Evolutionary conservation across 2,329 filamentous ascomycete genomes (phyloP).

Genomic region (Aspergillus ruber): DNA sequence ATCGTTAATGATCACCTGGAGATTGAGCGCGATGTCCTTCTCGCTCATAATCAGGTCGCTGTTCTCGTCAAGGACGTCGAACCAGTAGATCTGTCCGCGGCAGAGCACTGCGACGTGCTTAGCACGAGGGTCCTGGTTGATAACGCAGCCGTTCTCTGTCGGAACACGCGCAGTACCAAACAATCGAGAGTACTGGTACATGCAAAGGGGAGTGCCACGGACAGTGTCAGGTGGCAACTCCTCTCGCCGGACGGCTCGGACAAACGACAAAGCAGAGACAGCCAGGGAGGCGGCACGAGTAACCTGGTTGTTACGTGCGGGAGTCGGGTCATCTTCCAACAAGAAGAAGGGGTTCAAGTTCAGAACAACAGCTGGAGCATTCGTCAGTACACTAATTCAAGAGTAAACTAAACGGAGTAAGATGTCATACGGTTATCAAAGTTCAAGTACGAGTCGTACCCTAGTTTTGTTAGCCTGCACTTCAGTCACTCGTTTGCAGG

Average conservation of each 20-base stretch:
- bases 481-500: not conserved
- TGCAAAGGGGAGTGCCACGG: constrained; percentile 78
- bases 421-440: constrained; percentile 68
- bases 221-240: constrained; percentile 85
- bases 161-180: constrained; percentile 94
- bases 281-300: constrained; percentile 89
- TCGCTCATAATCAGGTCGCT: constrained; percentile 96
- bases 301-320: constrained; percentile 92
- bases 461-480: constrained; percentile 41
- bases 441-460: constrained; percentile 98
- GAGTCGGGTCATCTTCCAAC: constrained; percentile 93
- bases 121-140: constrained; percentile 86
- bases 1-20: constrained; percentile 88
- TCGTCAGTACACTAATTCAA: constrained; percentile 7
- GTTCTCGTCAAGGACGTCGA: constrained; percentile 91
- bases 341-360: constrained; percentile 98
- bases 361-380: constrained; percentile 65
- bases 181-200: constrained; percentile 95
- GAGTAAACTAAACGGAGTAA: not conserved
- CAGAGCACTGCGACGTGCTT: constrained; percentile 92
- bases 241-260: constrained; percentile 84
- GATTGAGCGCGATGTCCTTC: constrained; percentile 82
- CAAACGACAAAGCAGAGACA: constrained; percentile 83
- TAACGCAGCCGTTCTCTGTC: constrained; percentile 89
- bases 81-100: constrained; percentile 97